Evolutionary conservation across 202 grass and related monocot species (phyloP).

Genomic region (Schoenoplectus tabernaemontani): DNA sequence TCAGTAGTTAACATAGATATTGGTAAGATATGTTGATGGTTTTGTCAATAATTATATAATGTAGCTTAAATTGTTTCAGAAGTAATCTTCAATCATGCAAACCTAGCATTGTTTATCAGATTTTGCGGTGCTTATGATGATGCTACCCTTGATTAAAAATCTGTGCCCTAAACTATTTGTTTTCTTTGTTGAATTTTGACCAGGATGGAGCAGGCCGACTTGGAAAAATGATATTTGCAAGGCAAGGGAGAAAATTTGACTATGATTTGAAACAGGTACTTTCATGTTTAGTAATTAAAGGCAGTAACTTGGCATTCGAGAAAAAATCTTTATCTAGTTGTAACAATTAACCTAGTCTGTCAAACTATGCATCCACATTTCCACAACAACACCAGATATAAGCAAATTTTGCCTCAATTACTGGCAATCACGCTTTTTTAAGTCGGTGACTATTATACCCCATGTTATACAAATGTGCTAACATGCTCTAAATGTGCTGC

Average conservation of each 20-base stretch:
- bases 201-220: conserved; percentile 97
- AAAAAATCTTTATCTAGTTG: background rate
- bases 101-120: background rate
- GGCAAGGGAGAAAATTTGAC: conserved; percentile 99
- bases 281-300: background rate
- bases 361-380: background rate
- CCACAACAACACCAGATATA: background rate
- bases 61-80: background rate
- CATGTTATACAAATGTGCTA: background rate
- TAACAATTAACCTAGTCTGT: background rate
- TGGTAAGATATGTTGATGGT: background rate
- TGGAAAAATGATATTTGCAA: conserved; percentile 98
- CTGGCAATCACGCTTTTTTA: background rate
- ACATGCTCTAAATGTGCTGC: background rate
- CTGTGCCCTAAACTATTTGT: background rate
- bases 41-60: background rate
- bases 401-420: background rate
- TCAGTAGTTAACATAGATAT: background rate
- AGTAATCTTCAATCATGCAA: background rate
- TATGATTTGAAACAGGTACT: conserved; percentile 97
- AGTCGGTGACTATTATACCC: background rate
- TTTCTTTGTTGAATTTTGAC: conserved; percentile 27
- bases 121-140: conserved; percentile 8
- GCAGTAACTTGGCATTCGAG: background rate
- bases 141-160: background rate